Conservation (phyloP, 2,329 filamentous ascomycete genomes). For the Fusarium subtropicale region DNA sequence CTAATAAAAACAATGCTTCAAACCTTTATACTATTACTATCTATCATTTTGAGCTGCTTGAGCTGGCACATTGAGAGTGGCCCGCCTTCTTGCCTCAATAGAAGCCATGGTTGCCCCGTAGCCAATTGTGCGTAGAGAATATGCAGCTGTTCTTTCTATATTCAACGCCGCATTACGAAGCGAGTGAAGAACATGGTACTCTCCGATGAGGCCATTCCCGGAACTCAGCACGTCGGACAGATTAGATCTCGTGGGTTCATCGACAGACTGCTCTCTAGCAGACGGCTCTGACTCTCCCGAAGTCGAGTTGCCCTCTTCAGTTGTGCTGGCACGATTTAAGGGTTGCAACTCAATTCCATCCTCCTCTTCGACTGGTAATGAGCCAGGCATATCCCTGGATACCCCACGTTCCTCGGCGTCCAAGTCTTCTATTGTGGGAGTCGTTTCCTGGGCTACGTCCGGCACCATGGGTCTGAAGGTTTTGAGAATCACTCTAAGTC, state of each 20-base stretch:
- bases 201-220: constrained; percentile 65
- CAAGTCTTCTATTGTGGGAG: constrained; percentile 59
- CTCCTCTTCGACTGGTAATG: constrained; percentile 52
- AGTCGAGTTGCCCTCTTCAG: constrained; percentile 41
- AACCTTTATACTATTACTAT: constrained; percentile 16
- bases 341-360: constrained; percentile 61
- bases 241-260: constrained; percentile 53
- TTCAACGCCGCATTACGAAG: constrained; percentile 61
- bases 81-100: constrained; percentile 58
- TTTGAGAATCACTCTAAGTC: constrained; percentile 62
- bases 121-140: constrained; percentile 65
- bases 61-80: constrained; percentile 44
- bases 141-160: constrained; percentile 60
- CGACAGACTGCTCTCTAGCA: constrained; percentile 42
- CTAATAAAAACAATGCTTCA: background rate
- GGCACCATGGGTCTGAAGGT: constrained; percentile 53
- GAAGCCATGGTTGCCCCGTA: constrained; percentile 67
- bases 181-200: constrained; percentile 65
- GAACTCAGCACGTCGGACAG: constrained; percentile 64
- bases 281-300: constrained; percentile 47
- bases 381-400: constrained; percentile 54
- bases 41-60: constrained; percentile 39
- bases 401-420: constrained; percentile 69
- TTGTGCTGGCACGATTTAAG: constrained; percentile 42
- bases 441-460: constrained; percentile 46